Conservation (phyloP, 2,329 filamentous ascomycete genomes). For the Nigrospora oryzae region DNA sequence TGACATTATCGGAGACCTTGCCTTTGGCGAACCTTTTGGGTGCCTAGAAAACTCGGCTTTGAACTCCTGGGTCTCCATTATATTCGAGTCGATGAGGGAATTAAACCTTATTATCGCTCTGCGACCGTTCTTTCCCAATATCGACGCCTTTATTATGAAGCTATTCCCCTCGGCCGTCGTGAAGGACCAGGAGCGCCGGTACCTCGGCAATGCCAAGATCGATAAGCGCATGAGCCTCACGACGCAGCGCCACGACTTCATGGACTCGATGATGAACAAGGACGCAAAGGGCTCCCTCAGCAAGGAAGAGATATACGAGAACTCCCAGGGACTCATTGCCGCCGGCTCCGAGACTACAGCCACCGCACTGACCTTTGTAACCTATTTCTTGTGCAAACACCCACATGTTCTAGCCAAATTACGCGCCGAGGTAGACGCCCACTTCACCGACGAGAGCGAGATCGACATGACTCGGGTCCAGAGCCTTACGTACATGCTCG, state of each 20-base stretch:
- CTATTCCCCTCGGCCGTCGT: too few species aligned
- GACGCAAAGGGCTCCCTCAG: too few species aligned
- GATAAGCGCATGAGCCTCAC: not conserved
- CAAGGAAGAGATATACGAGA: too few species aligned
- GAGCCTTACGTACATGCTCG: constrained; percentile 26
- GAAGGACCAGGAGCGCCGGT: too few species aligned
- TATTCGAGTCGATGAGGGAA: constrained; percentile 2
- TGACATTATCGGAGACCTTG: constrained; percentile 12
- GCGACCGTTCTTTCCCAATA: not conserved
- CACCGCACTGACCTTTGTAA: constrained; percentile 28
- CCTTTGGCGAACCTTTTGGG: constrained; percentile 9
- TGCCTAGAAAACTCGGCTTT: constrained; percentile 6
- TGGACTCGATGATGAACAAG: not conserved
- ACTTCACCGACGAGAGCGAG: constrained; percentile 24
- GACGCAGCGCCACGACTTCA: not conserved
- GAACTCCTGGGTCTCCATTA: constrained; percentile 9
- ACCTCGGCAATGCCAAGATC: not conserved
- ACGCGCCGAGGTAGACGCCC: constrained; percentile 25
- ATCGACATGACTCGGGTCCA: constrained; percentile 22
- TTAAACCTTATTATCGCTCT: not conserved
- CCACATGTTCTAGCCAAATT: constrained; percentile 19
- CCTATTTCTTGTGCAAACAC: constrained; percentile 26
- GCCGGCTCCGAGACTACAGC: constrained; percentile 38
- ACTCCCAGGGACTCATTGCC: not conserved
- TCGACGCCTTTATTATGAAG: not conserved